Evolutionary conservation across 257 asterid genomes (phyloP), one percentile per base, ranked within the genome.

Genomic region (Ligustrum vulgare): DNA sequence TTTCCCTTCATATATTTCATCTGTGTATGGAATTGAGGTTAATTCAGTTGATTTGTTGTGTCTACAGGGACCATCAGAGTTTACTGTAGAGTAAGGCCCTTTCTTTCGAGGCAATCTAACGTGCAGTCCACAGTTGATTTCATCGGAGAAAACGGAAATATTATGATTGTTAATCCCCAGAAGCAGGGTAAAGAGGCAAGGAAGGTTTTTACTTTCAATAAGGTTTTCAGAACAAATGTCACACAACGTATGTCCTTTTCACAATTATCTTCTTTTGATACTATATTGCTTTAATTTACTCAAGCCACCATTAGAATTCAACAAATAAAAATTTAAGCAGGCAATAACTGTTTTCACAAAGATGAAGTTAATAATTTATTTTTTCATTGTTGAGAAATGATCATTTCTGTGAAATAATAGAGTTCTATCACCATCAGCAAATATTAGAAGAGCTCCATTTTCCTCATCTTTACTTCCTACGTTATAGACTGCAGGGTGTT

Each of bases 71-170:
- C 90, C 12, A 90, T 93, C 79, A 83, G 98, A 75, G 98, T 93
- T 69, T 93, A 87, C 80, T 93, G 98, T 77, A 82, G 97, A 77
- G 96, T 93, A 64, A 87, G 94, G 73, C 97, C 98, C 7, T 91
- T 90, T 79, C 88, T 89, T 35, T 23, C 90, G 7, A 91, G 86
- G 58, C 88, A 86, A 75, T 63, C 84, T 35, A 84, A 89, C 69
- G 89, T 60, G 76, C 96, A 82, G 77, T 87, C 98, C 23, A 86
- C 93, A 5, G 91, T 93, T 18, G 98, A 91, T 74, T 87, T 90
- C 71, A 87, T 93, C 28, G 98, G 98, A 82, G 97, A 90, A 73
- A 90, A 93, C 73, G 98, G 98, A 86, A 88, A 83, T 66, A 89
- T 93, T 81, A 93, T 91, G 91, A 89, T 93, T 67, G 96, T 82